Evolutionary conservation across 2,329 filamentous ascomycete genomes (phyloP), one percentile per base, ranked within the genome.

Genomic region (Ceratocystis cubensis): DNA sequence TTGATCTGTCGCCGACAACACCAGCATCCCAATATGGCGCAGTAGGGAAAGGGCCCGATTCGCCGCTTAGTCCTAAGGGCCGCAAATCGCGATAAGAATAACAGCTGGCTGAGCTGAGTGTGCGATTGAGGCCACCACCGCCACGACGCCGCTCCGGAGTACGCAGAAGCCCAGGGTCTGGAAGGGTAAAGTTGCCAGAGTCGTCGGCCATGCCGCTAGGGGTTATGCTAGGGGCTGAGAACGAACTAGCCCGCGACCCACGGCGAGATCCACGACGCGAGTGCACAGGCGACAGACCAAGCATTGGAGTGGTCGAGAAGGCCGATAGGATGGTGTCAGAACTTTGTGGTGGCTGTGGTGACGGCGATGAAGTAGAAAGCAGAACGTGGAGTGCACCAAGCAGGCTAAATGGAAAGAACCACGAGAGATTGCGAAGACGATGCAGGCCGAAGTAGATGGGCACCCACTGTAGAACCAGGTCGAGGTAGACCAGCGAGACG

Each of bases 401-500:
- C 50, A 66, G 46, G 6, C 53, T 28, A 15, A 41, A 62, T 20
- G 53, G 50, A 56, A 61, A 72, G 25, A 73, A 75, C 50, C 71
- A 71, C 63, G 73, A 73, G 67, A 75, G 74, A 68, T 77, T 76
- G 65, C 56, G 20, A 17, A 77, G 75, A 33, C 88, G 73, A 69
- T 33, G 63, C 45, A 65, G 30, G 50, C 17, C 45, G 8, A 64
- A n/a, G 33, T 82, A 81, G 64, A 82, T 81, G 5, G 81, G 80
- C 1, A 87, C 72, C 2, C 87, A 76, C 6, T 82, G 82, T 22
- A 84, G 73, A 56, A 78, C 81, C 64, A 88, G 77, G 71, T 88
- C 84, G 68, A 87, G 75, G 72, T 88, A 88, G 66, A 88, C 81
- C 64, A 87, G 72, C 59, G 81, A 76, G 28, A 86, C 80, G 28